Evolutionary conservation across 23 red algal genomes (phyloP), one percentile per base, ranked within the genome.

Genomic region (Gracilaria domingensis): DNA sequence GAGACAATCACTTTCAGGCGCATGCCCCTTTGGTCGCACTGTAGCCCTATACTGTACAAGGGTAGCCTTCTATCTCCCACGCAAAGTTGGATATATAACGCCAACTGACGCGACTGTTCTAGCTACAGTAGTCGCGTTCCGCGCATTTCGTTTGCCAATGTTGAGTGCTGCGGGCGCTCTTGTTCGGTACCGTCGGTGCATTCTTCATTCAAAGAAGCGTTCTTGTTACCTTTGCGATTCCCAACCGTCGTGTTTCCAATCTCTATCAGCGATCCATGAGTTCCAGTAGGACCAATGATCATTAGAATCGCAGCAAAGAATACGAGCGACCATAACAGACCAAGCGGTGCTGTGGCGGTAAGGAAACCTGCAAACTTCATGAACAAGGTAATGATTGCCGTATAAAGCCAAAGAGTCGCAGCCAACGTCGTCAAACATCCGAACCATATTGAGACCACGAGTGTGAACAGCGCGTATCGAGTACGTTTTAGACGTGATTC

Each of bases 321-420:
- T 47, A 83, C 34, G 71, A 90, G 75, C 4, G 93, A 95, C 93
- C 93, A 95, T 23, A 95, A 21, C 12, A 95, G 61, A 39, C 85
- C 61, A 9, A 88, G 34, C 4, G 51, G 37, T 7, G 82, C 33
- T 17, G 84, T 89, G n/a, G 56, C 25, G 12, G 78, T 50, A 64
- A 95, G 48, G 49, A 95, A n/a, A 11, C 39, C 47, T 14, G 80
- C 84, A 75, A 95, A 95, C 48, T 81, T 89, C 29, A 48, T 18
- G 50, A 95, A 95, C 40, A 95, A 95, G 34, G 89, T 39, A 54
- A 95, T 89, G 37, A 60, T 86, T 35, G 85, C 84, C 26, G 65
- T 54, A 25, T 79, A 85, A 5, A 90, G 84, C 75, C 88, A 81
- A 9, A 58, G 62, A 16, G 36, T 56, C 0, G 93, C 85, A 35